A percentile compares a stretch with the other conserved stretches of the same genome.
These are phyloP conservation scores for Sporothrix variecibatus DNA, from an alignment of 2,329 filamentous ascomycete genomes.

Conservation along the genomic window DNA sequence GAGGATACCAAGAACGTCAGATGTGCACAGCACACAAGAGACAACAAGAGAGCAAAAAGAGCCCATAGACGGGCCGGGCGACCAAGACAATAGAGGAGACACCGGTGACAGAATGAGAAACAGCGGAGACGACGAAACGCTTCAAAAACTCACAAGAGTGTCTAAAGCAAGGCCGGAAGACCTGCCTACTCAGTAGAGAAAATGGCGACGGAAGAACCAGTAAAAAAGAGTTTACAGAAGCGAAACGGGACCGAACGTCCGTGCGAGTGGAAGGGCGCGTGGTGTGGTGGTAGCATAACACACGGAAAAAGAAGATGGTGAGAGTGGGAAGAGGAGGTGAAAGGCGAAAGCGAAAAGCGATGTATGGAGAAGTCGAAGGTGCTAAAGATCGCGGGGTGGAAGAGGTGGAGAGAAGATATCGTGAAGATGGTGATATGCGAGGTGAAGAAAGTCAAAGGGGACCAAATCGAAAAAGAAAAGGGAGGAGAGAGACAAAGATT, in stretches of 20 bases:
- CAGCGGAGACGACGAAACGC: slow-evolving; percentile 16
- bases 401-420: neutral
- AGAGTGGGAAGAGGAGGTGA: neutral
- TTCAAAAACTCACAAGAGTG: slow-evolving; percentile 16
- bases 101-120: slow-evolving; percentile 7
- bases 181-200: neutral
- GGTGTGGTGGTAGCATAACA: neutral
- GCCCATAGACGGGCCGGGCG: neutral
- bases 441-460: neutral
- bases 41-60: neutral
- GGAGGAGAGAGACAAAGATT: neutral
- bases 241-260: slow-evolving; percentile 22
- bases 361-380: neutral
- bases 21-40: neutral
- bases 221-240: slow-evolving; percentile 19
- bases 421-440: neutral
- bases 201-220: slow-evolving; percentile 4
- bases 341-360: neutral
- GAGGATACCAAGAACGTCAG: neutral
- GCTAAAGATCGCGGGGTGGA: neutral
- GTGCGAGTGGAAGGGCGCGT: slow-evolving; percentile 8
- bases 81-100: slow-evolving; percentile 9
- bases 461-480: neutral
- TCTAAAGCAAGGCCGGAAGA: neutral
- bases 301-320: slow-evolving; percentile 11